A percentile compares a stretch with the other conserved stretches of the same genome.
Conservation (phyloP, 2,329 filamentous ascomycete species). For the Fusarium ramigenum region DNA sequence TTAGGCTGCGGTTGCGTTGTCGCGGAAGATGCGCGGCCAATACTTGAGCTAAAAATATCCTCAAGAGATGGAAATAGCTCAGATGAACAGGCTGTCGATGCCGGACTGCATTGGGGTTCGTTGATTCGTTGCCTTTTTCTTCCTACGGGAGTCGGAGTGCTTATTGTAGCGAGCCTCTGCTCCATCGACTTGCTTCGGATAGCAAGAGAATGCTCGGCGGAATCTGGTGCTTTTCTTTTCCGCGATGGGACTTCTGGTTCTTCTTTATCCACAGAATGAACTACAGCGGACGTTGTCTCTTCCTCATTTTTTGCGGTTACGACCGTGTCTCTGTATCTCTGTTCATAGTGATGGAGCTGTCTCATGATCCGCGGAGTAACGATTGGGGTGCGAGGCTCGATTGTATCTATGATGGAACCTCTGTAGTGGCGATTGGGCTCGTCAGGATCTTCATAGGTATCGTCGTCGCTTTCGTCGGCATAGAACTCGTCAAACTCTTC, state of each 20-base stretch:
- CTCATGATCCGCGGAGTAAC: not conserved
- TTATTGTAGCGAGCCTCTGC: fast-evolving
- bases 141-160: fast-evolving
- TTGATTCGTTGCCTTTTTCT: not conserved
- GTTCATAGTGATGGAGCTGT: too few species aligned
- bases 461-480: fast-evolving
- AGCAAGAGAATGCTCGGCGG: not conserved
- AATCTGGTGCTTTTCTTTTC: not conserved
- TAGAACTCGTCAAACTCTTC: not conserved
- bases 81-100: not conserved
- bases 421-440: fast-evolving
- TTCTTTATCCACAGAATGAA: not conserved
- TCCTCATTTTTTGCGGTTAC: too few species aligned
- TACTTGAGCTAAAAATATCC: not conserved
- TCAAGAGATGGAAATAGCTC: not conserved
- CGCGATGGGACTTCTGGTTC: fast-evolving
- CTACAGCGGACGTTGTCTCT: fast-evolving
- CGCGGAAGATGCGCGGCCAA: fast-evolving
- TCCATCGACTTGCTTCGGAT: not conserved
- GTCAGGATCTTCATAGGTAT: fast-evolving
- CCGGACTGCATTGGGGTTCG: too few species aligned
- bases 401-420: fast-evolving
- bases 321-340: too few species aligned
- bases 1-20: fast-evolving
- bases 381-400: not conserved